Evolutionary conservation across 140 eudicot species (phyloP), one percentile per base, ranked within the genome.

Genomic region (Senecio squalidus): DNA sequence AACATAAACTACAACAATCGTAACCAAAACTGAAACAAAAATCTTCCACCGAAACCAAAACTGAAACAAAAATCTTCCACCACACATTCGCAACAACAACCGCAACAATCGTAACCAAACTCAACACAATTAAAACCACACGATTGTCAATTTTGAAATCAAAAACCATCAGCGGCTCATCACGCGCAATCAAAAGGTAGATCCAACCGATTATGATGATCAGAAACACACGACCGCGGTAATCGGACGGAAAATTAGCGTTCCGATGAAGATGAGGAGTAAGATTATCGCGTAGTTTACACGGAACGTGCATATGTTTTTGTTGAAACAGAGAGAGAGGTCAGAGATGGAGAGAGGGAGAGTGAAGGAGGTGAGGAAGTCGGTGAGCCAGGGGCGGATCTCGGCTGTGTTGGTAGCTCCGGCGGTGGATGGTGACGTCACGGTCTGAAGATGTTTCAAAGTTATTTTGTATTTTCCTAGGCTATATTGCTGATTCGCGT

Each of bases 321-420:
- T 55, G 7, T 41, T 36, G 69, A 80, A 49, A 1, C n/a, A n/a
- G n/a, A n/a, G n/a, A n/a, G n/a, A n/a, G n/a, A n/a, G n/a, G n/a
- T n/a, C n/a, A n/a, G n/a, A n/a, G 48, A 67, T 1, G 62, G 82
- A 68, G 66, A 68, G 39, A 14, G 82, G 82, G 72, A 80, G 74
- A 33, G 67, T 34, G 74, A 80, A 61, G 53, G 78, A 52, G 60
- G 81, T 23, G 66, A 80, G 74, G 74, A 76, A 66, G 40, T 59
- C 62, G 3, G 64, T 48, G 55, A 56, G 50, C 86, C 86, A 80
- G 16, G 86, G 86, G 60, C 72, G 75, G 76, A 75, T 69, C 26
- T 63, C 73, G 61, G 68, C 68, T 63, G 67, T 58, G 58, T 68
- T 36, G 29, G 68, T 49, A 28, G 78, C 67, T 34, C 55, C 46